phyloP scores from a whole-genome alignment of 805 yeast species.

The Kodamaea sagamina region DNA sequence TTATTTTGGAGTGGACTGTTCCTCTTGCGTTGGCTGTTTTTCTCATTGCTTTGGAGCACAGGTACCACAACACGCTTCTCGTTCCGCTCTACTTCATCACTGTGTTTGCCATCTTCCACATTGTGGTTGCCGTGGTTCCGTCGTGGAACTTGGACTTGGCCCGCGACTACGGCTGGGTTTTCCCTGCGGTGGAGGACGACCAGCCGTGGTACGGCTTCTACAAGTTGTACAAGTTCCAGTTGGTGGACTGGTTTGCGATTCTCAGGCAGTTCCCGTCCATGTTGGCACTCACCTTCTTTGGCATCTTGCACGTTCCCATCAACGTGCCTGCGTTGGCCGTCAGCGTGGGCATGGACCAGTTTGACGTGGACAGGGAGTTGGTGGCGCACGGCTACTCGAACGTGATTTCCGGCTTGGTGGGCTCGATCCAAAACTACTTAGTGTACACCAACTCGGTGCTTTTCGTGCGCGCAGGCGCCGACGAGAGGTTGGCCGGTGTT shows the following conservation, averaged over 20 bases:
- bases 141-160: slow-evolving; percentile 60
- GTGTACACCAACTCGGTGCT: slow-evolving; percentile 93
- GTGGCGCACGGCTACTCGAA: slow-evolving; percentile 95
- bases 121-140: slow-evolving; percentile 65
- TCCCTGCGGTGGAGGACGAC: slow-evolving; percentile 59
- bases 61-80: slow-evolving; percentile 62
- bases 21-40: slow-evolving; percentile 67
- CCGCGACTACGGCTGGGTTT: slow-evolving; percentile 83
- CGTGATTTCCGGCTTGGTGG: slow-evolving; percentile 75
- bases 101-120: slow-evolving; percentile 70
- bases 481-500: slow-evolving; percentile 85
- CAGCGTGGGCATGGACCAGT: slow-evolving; percentile 78
- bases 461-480: slow-evolving; percentile 94
- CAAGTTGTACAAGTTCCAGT: slow-evolving; percentile 61
- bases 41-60: slow-evolving; percentile 59
- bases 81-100: slow-evolving; percentile 79
- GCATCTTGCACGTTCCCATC: slow-evolving; percentile 94
- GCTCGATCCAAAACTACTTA: slow-evolving; percentile 90
- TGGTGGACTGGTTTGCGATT: slow-evolving; percentile 76
- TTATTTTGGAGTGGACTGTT: slow-evolving; percentile 56
- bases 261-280: slow-evolving; percentile 79
- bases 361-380: slow-evolving; percentile 89
- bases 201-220: slow-evolving; percentile 94
- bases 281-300: slow-evolving; percentile 94
- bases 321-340: slow-evolving; percentile 97